Conservation (phyloP, 805 yeast species). For the Saturnispora diversa region DNA sequence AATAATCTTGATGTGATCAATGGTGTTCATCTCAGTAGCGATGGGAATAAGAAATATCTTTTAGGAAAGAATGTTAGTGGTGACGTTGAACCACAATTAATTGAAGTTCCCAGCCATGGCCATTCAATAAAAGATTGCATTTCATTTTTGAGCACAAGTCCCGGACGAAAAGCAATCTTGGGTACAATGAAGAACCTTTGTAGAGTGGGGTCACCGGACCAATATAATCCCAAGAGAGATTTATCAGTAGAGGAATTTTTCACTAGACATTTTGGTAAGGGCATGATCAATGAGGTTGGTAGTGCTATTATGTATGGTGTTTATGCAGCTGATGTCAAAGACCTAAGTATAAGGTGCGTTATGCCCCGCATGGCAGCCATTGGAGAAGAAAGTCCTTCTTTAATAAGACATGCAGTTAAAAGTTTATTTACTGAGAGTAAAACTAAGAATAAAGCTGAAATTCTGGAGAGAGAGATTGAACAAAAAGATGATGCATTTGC, state of each 20-base stretch:
- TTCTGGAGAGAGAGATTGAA: slow-evolving; percentile 12
- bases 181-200: slow-evolving; percentile 9
- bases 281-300: slow-evolving; percentile 45
- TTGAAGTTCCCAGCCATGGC: slow-evolving; percentile 41
- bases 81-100: slow-evolving; percentile 32
- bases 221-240: slow-evolving; percentile 5
- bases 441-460: background rate
- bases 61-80: slow-evolving; percentile 28
- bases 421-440: slow-evolving; percentile 19
- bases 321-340: slow-evolving; percentile 74
- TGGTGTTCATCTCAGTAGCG: slow-evolving; percentile 49
- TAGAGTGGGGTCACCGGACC: background rate
- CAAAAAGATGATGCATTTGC: slow-evolving; percentile 9
- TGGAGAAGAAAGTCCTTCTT: slow-evolving; percentile 55
- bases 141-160: slow-evolving; percentile 24
- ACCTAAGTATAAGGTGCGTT: slow-evolving; percentile 57
- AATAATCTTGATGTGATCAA: slow-evolving; percentile 43
- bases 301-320: slow-evolving; percentile 87
- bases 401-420: slow-evolving; percentile 35
- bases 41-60: slow-evolving; percentile 67
- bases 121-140: slow-evolving; percentile 28
- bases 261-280: slow-evolving; percentile 58
- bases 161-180: slow-evolving; percentile 14
- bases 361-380: slow-evolving; percentile 46
- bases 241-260: slow-evolving; percentile 47